Percentiles rank a stretch among this genome's conserved stretches.
Evolutionary conservation across 2,329 filamentous ascomycete genomes (phyloP).

Genomic region (Botrytis fabae): DNA sequence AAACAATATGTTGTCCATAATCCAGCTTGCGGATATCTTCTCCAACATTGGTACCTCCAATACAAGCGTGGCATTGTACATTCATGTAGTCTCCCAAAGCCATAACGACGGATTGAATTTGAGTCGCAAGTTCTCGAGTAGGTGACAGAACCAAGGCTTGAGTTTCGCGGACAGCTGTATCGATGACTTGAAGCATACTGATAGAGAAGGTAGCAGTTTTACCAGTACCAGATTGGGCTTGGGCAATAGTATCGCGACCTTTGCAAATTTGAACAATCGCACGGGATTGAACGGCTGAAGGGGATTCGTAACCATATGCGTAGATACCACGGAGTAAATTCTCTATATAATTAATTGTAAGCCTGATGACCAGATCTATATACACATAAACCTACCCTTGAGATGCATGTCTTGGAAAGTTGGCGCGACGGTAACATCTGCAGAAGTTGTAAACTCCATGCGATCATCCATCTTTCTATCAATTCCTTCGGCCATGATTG

Average conservation of each 20-base stretch:
- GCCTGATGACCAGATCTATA: not conserved
- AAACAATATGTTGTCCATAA: slow-evolving; percentile 96
- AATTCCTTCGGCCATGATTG: slow-evolving; percentile 80
- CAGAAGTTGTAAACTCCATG: slow-evolving; percentile 98
- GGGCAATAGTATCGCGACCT: slow-evolving; percentile 96
- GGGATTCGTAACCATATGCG: slow-evolving; percentile 97
- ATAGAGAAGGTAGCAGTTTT: slow-evolving; percentile 97
- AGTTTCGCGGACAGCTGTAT: slow-evolving; percentile 87
- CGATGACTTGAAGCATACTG: slow-evolving; percentile 93
- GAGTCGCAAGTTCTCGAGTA: slow-evolving; percentile 92
- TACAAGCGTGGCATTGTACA: slow-evolving; percentile 97
- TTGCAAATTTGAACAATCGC: slow-evolving; percentile 99
- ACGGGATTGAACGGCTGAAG: slow-evolving; percentile 94
- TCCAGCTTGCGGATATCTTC: slow-evolving; percentile 98
- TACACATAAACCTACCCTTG: slow-evolving; percentile 59
- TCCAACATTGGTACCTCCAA: slow-evolving; percentile 95
- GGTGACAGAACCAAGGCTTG: slow-evolving; percentile 95
- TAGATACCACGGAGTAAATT: slow-evolving; percentile 96
- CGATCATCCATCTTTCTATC: slow-evolving; percentile 93
- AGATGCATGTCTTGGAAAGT: slow-evolving; percentile 93
- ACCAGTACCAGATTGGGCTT: slow-evolving; percentile 95
- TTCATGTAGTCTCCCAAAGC: slow-evolving; percentile 99
- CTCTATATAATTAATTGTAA: slow-evolving; percentile 52
- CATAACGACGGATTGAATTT: slow-evolving; percentile 98
- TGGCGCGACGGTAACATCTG: slow-evolving; percentile 92